These are phyloP conservation scores for Calonectria crousiana DNA, from an alignment of 2,329 filamentous ascomycete species.

Conservation along the genomic window DNA sequence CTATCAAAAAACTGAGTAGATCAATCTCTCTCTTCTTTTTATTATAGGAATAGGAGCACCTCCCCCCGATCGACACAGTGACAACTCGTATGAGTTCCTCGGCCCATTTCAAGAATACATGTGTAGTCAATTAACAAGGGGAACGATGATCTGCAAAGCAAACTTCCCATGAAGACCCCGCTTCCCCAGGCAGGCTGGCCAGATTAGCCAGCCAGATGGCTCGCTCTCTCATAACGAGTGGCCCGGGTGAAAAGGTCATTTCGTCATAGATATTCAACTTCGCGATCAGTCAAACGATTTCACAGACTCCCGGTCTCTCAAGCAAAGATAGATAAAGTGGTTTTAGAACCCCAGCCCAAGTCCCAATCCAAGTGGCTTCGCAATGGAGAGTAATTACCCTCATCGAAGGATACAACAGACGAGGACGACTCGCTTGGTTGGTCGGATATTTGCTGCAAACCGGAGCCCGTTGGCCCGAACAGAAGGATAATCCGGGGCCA, in stretches of 20 bases:
- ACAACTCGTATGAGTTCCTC: not conserved
- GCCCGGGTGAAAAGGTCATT: not conserved
- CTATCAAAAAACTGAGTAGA: not conserved
- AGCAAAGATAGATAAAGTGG: too few species aligned
- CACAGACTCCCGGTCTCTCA: not conserved
- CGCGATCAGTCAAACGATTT: not conserved
- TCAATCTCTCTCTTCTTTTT: too few species aligned
- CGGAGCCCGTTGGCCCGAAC: not conserved
- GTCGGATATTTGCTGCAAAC: not conserved
- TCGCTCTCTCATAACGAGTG: not conserved
- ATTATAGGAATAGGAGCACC: too few species aligned
- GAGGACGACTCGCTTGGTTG: not conserved
- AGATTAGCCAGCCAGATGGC: not conserved
- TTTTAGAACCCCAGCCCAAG: not conserved
- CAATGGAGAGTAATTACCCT: not conserved
- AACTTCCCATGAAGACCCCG: conserved; percentile 5
- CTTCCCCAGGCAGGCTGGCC: not conserved
- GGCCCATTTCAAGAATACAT: not conserved
- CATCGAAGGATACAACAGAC: not conserved
- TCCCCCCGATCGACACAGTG: not conserved
- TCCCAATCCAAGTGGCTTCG: not conserved
- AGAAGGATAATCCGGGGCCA: conserved; percentile 8
- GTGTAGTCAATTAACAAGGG: not conserved
- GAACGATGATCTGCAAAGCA: not conserved
- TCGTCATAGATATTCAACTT: conserved; percentile 1